Evolutionary conservation across 2,329 filamentous ascomycete genomes (phyloP).

Genomic region (Ceratocystis alfenasii): DNA sequence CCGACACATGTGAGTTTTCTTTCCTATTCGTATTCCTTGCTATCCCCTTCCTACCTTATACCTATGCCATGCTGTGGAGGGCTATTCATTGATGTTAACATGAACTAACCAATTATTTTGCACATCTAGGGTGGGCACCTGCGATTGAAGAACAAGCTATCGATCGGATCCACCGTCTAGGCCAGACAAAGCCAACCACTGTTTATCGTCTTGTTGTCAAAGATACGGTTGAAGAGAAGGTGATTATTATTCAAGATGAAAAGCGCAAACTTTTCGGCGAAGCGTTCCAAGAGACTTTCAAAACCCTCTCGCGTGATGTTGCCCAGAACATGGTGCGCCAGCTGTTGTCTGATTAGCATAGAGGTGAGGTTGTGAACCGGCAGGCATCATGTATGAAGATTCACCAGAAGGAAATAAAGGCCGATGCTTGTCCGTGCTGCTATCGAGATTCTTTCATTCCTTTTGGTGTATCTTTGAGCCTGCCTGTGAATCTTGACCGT

Average conservation of each 20-base stretch:
- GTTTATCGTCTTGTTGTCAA: constrained; percentile 77
- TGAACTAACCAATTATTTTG: not conserved
- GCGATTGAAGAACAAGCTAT: constrained; percentile 87
- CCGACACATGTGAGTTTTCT: constrained; percentile 52
- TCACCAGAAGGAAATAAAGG: not conserved
- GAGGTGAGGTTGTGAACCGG: not conserved
- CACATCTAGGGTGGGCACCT: constrained; percentile 61
- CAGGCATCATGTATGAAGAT: not conserved
- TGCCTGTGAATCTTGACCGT: too few relatives aligned
- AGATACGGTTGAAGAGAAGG: constrained; percentile 65
- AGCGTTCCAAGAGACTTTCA: constrained; percentile 64
- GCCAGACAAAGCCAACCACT: constrained; percentile 65
- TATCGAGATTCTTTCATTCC: too few relatives aligned
- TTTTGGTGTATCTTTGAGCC: too few relatives aligned
- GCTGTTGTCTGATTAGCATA: constrained; percentile 14
- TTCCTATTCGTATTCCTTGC: not conserved
- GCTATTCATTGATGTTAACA: too few relatives aligned
- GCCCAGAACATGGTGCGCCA: constrained; percentile 18
- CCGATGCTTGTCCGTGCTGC: not conserved
- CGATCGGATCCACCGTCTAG: constrained; percentile 75
- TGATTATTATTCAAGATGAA: constrained; percentile 63
- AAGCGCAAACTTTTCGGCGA: constrained; percentile 68
- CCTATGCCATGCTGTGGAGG: too few relatives aligned
- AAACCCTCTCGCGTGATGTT: constrained; percentile 14
- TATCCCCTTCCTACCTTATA: not conserved